Conservation (phyloP, 164 flowering plant species). For the Kingdonia uniflora region DNA sequence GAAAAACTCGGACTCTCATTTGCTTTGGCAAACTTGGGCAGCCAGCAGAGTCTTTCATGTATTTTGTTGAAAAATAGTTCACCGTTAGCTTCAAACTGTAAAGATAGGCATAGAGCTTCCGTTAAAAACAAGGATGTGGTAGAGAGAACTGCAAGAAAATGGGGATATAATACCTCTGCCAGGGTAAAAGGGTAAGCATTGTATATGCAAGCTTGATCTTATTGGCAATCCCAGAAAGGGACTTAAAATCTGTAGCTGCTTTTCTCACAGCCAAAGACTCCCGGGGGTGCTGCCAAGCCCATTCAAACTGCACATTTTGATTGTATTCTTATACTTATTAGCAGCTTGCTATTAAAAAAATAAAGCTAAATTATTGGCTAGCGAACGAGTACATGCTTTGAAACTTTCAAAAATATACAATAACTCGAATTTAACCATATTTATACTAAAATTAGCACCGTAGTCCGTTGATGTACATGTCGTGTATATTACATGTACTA, state of each 20-base stretch:
- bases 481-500: too few species aligned
- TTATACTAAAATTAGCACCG: too few species aligned
- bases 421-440: too few species aligned
- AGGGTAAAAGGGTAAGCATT: conserved; percentile 77
- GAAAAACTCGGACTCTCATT: conserved; percentile 49
- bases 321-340: not conserved
- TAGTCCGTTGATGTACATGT: too few species aligned
- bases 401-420: too few species aligned
- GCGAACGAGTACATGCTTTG: too few species aligned
- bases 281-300: conserved; percentile 98
- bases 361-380: too few species aligned
- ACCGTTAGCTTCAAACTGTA: conserved; percentile 62
- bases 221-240: conserved; percentile 59
- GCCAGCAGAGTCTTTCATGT: conserved; percentile 37
- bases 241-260: conserved; percentile 65
- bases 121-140: not conserved
- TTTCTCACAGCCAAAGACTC: conserved; percentile 70
- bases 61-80: conserved; percentile 78
- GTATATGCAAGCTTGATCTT: conserved; percentile 76
- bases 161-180: conserved; percentile 45
- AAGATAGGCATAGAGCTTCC: not conserved
- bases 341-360: too few species aligned
- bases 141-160: not conserved
- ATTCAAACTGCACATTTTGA: conserved; percentile 72
- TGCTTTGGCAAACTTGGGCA: conserved; percentile 71